These are phyloP conservation scores for Selaginella moellendorffii DNA, from an alignment of 75 land plant species.

Conservation along the genomic window DNA sequence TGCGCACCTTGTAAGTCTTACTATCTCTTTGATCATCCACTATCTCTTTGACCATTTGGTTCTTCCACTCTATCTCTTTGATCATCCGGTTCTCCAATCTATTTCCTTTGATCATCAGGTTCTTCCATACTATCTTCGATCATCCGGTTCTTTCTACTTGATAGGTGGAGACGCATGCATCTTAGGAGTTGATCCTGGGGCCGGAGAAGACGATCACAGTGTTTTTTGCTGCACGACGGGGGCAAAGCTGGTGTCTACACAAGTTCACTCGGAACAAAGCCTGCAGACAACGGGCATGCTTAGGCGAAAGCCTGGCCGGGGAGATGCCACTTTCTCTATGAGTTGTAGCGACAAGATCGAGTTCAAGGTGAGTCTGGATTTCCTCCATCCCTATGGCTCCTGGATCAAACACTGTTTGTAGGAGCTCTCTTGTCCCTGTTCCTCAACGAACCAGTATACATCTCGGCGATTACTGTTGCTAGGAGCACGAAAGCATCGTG, in stretches of 20 bases:
- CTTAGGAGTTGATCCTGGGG: no score
- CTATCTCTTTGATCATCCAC: no score
- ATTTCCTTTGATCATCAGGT: no score
- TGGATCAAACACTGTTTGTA: constrained; percentile 16
- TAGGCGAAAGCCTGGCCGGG: constrained; percentile 97
- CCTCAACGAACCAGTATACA: constrained; percentile 47
- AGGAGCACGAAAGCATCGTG: constrained; percentile 13
- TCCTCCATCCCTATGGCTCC: no score
- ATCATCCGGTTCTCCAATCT: no score
- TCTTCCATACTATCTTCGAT: no score
- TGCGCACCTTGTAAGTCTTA: constrained; percentile 53
- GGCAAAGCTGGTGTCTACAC: neutral
- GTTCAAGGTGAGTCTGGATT: no score
- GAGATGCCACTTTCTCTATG: constrained; percentile 84
- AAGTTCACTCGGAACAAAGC: no score
- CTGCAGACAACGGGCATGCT: constrained; percentile 35
- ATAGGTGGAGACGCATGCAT: constrained; percentile 70
- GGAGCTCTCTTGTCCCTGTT: constrained; percentile 71
- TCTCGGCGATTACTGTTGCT: constrained; percentile 59
- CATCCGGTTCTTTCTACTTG: neutral
- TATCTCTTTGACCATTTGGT: no score
- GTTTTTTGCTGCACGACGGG: no score
- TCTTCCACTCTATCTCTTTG: no score
- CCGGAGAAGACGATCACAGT: no score
- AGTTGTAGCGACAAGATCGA: constrained; percentile 93